Percentiles rank a stretch among this genome's conserved stretches.
Conservation (phyloP, 805 yeast species). For the Metschnikowia borealis region DNA sequence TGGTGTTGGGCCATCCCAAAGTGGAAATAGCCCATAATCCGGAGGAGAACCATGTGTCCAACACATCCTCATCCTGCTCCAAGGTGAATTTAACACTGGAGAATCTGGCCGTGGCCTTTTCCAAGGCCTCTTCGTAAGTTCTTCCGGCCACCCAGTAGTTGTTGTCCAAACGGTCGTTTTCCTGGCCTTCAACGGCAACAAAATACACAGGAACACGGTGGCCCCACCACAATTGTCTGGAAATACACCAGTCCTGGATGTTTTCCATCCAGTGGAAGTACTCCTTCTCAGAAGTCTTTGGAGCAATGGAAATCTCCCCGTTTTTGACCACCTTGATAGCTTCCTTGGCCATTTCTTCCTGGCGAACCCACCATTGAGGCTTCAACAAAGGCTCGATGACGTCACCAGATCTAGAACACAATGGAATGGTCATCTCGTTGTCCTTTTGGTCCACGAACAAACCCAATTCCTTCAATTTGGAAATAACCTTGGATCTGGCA, state of each 20-base stretch:
- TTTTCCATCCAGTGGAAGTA: conserved; percentile 93
- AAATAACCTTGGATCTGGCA: conserved; percentile 84
- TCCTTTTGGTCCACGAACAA: conserved; percentile 81
- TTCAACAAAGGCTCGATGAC: conserved; percentile 93
- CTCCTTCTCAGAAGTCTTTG: conserved; percentile 88
- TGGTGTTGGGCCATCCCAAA: conserved; percentile 87
- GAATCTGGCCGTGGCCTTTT: conserved; percentile 72
- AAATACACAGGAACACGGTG: conserved; percentile 97
- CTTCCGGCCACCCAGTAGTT: conserved; percentile 91
- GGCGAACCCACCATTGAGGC: conserved; percentile 99
- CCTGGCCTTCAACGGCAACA: conserved; percentile 73
- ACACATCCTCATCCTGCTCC: conserved; percentile 95
- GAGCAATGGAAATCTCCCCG: conserved; percentile 78
- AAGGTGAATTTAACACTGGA: conserved; percentile 66
- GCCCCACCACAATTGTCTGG: conserved; percentile 92
- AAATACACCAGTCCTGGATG: conserved; percentile 99
- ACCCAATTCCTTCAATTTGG: conserved; percentile 67
- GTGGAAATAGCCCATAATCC: conserved; percentile 98
- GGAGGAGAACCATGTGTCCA: conserved; percentile 98
- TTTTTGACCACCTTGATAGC: conserved; percentile 81
- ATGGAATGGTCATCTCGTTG: conserved; percentile 93
- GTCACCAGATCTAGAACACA: conserved; percentile 95
- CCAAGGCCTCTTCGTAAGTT: conserved; percentile 73
- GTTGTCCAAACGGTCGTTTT: conserved; percentile 58
- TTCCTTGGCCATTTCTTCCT: conserved; percentile 79